phyloP scores from a whole-genome alignment of 495 filamentous ascomycete genomes.

The Lepraria neglecta region DNA sequence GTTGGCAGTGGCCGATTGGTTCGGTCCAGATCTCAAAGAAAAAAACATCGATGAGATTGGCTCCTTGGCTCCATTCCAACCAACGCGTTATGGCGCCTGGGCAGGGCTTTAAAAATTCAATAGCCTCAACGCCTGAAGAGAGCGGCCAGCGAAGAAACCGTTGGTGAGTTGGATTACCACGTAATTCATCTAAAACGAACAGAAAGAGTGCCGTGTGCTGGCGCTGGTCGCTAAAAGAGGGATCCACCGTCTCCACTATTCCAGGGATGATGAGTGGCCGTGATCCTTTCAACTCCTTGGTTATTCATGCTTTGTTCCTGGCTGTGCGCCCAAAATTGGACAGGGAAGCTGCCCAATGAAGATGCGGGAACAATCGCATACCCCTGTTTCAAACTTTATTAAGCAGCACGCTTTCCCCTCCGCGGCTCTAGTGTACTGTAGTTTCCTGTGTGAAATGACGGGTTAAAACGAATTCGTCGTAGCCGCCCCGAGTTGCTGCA shows the following conservation, averaged over 20 bases:
- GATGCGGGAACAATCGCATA: neutral
- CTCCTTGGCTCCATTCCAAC: too few relatives aligned
- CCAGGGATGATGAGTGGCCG: neutral
- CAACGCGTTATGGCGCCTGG: too few relatives aligned
- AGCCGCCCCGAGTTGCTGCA: too few relatives aligned
- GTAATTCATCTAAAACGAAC: neutral
- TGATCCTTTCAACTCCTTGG: neutral
- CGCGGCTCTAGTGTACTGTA: neutral
- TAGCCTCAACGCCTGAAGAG: neutral
- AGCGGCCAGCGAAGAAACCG: neutral
- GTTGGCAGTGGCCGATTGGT: neutral
- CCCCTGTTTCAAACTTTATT: neutral
- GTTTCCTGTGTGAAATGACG: too few relatives aligned
- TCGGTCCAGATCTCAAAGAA: neutral
- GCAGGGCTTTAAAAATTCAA: neutral
- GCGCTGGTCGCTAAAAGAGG: neutral
- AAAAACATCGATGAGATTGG: neutral
- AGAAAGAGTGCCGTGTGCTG: neutral
- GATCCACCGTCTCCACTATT: neutral
- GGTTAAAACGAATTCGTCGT: too few relatives aligned
- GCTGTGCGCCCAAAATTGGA: neutral
- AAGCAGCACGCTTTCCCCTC: neutral
- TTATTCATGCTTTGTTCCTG: constrained; percentile 10
- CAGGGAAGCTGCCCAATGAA: neutral
- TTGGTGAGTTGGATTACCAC: neutral